Evolutionary conservation across 352 stramenopile species (phyloP).

Genomic region (Pythium rishiriense): DNA sequence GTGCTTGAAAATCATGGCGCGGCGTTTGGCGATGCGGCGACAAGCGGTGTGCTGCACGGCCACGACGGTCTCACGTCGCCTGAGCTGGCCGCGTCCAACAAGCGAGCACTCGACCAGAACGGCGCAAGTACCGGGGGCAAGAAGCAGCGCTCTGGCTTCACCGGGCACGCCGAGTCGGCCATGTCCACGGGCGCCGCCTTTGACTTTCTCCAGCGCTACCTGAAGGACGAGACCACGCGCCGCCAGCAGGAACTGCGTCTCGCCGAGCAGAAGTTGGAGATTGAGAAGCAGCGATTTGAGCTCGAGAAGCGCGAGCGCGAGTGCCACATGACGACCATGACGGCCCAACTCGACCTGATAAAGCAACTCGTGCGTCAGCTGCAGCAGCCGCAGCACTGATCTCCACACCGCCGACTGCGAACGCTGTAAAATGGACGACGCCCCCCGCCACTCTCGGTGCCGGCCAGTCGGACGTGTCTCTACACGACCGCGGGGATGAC

Average conservation of each 20-base stretch:
- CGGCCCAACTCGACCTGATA: conserved; percentile 28
- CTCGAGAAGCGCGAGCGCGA: conserved; percentile 29
- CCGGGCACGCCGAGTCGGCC: conserved; percentile 1
- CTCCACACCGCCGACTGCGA: background rate
- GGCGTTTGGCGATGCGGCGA: background rate
- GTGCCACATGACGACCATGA: conserved; percentile 23
- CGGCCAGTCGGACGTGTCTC: background rate
- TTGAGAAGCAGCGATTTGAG: conserved; percentile 30
- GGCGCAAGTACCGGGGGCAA: conserved; percentile 10
- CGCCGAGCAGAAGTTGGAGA: conserved; percentile 24
- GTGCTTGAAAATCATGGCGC: conserved; percentile 10
- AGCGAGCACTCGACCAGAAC: conserved; percentile 22
- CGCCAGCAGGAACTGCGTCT: conserved; percentile 23
- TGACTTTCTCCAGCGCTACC: conserved; percentile 25
- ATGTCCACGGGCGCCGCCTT: conserved; percentile 9
- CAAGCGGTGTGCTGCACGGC: background rate
- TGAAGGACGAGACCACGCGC: conserved; percentile 17
- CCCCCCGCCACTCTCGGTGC: no score
- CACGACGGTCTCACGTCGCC: background rate
- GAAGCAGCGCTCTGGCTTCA: conserved; percentile 7
- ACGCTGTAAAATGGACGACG: background rate
- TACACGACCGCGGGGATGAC: background rate
- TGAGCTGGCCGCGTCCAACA: conserved; percentile 9
- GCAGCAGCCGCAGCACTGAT: conserved; percentile 13
- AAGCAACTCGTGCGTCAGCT: conserved; percentile 25